Conservation (phyloP, 2,329 filamentous ascomycete genomes). For the Chaetothyriales sp. region DNA sequence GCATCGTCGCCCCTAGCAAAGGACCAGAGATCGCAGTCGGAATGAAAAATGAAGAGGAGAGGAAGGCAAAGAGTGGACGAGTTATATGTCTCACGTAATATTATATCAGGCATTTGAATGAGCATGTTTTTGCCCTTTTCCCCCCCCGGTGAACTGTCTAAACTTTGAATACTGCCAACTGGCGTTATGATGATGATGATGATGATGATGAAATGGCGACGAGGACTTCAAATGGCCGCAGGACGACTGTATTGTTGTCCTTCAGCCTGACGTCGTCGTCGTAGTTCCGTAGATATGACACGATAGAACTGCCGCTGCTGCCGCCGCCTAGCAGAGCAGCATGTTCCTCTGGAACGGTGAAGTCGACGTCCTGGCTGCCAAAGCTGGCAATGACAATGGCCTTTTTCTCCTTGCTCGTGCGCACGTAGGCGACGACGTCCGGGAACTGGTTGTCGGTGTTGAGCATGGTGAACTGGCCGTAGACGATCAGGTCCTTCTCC, state of each 20-base stretch:
- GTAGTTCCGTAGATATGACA: conserved; percentile 13
- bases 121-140: too few species aligned
- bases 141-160: too few species aligned
- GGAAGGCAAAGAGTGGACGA: too few species aligned
- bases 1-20: not conserved
- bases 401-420: conserved; percentile 5
- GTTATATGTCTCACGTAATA: too few species aligned
- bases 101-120: too few species aligned
- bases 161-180: too few species aligned
- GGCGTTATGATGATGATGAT: not conserved
- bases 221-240: not conserved
- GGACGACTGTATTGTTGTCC: not conserved
- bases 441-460: conserved; percentile 4
- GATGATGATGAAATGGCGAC: not conserved
- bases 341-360: conserved; percentile 6
- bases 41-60: not conserved
- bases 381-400: conserved; percentile 14
- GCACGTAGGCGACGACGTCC: conserved; percentile 8
- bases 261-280: conserved; percentile 1
- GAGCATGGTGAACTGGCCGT: conserved; percentile 15
- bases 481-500: conserved; percentile 40
- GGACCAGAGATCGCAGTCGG: not conserved
- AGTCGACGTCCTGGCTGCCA: conserved; percentile 5
- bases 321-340: conserved; percentile 2
- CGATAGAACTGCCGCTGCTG: conserved; percentile 3